Conservation (phyloP, 2,329 filamentous ascomycete species). For the Boeremia exigua region DNA sequence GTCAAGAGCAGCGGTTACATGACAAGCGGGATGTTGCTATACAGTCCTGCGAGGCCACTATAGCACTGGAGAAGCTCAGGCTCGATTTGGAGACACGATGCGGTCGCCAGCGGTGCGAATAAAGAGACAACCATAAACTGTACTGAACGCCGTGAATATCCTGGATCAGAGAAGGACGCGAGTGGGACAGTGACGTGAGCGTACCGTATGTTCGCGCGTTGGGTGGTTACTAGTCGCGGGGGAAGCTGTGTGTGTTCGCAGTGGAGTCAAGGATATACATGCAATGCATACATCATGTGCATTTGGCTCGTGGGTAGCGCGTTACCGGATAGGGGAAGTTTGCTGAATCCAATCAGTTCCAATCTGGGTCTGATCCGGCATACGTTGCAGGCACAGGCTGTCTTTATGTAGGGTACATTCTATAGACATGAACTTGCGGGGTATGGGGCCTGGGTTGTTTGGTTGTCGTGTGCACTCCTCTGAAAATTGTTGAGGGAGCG, state of each 20-base stretch:
- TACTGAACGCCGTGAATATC: no score
- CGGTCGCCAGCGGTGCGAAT: slow-evolving; percentile 5
- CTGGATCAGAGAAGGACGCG: no score
- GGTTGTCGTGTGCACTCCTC: slow-evolving; percentile 3
- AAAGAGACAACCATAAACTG: background rate
- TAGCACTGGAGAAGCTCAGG: background rate
- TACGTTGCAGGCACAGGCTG: background rate
- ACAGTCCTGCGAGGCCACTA: background rate
- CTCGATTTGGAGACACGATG: slow-evolving; percentile 2
- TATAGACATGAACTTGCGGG: background rate
- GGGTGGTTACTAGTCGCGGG: no score
- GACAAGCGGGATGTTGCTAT: no score
- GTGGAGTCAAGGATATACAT: background rate
- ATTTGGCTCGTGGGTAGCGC: no score
- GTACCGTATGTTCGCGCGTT: background rate
- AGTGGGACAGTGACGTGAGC: background rate
- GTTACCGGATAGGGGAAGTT: no score
- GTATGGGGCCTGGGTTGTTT: background rate
- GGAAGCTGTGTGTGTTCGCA: no score
- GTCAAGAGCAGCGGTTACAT: no score
- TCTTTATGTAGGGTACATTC: background rate
- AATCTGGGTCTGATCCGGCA: no score
- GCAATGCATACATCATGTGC: background rate
- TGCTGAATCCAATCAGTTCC: no score
- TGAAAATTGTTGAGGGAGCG: background rate